phyloP scores from a whole-genome alignment of 1,139 yeast species.

The Nakaseomyces bracarensis region DNA sequence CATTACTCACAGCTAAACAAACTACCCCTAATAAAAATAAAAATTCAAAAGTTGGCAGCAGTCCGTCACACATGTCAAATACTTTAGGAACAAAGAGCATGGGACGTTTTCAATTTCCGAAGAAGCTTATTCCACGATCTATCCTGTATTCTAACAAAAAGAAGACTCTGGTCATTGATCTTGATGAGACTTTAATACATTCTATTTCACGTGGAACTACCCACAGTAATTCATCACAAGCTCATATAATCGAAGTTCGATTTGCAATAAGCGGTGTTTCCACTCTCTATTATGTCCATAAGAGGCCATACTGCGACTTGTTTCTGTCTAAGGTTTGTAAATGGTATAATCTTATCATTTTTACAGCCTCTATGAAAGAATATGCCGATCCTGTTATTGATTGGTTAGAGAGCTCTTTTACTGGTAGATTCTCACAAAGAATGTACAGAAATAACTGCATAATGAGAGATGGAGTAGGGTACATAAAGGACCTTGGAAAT shows the following conservation, averaged over 20 bases:
- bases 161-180: constrained; percentile 75
- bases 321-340: constrained; percentile 68
- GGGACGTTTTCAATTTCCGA: constrained; percentile 39
- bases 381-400: constrained; percentile 97
- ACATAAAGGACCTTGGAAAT: constrained; percentile 71
- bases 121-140: constrained; percentile 35
- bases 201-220: constrained; percentile 65
- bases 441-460: constrained; percentile 78
- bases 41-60: not conserved
- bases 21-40: constrained; percentile 2
- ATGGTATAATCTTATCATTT: constrained; percentile 85
- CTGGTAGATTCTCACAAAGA: constrained; percentile 37
- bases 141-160: constrained; percentile 33
- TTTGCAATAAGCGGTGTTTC: constrained; percentile 43
- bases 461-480: constrained; percentile 69
- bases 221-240: constrained; percentile 36
- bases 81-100: constrained; percentile 26
- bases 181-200: constrained; percentile 91
- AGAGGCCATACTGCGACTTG: constrained; percentile 83
- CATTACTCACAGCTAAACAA: constrained; percentile 16
- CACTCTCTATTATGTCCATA: constrained; percentile 80
- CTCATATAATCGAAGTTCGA: constrained; percentile 78
- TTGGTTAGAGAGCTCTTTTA: constrained; percentile 52
- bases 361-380: constrained; percentile 90
- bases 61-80: constrained; percentile 6